Evolutionary conservation across 1,284 basidiomycete genomes (phyloP).

Genomic region (Malassezia psittaci): DNA sequence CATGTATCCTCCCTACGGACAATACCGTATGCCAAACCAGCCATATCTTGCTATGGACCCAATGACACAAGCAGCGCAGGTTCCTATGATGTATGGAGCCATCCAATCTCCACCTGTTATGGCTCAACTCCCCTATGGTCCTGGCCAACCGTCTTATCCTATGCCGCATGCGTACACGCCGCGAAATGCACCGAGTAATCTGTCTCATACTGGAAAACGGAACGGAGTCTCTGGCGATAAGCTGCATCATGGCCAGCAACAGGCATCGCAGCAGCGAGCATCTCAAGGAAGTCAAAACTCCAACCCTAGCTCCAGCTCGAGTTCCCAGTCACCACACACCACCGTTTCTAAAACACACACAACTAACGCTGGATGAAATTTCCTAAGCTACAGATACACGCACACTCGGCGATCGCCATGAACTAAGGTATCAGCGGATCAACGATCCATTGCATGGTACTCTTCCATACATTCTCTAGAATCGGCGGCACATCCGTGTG

Average conservation of each 20-base stretch:
- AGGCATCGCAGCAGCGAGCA: background rate
- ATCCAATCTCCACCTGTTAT: background rate
- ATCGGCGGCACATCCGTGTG: no score
- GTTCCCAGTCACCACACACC: no score
- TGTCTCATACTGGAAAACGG: background rate
- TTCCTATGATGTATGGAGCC: constrained; percentile 9
- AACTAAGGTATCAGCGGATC: background rate
- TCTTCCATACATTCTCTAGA: background rate
- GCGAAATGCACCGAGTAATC: background rate
- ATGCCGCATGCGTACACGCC: background rate
- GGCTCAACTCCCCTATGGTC: constrained; percentile 1
- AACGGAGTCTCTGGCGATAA: background rate
- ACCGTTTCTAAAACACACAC: no score
- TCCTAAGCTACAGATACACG: no score
- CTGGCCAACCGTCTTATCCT: background rate
- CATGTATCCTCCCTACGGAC: constrained; percentile 11
- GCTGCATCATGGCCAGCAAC: background rate
- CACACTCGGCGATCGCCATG: no score
- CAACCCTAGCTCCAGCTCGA: no score
- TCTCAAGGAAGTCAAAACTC: no score
- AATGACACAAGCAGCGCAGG: background rate
- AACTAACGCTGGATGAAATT: no score
- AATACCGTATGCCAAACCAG: constrained; percentile 13
- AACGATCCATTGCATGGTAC: background rate
- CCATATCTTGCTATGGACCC: constrained; percentile 4